Evolutionary conservation across 495 filamentous ascomycete genomes (phyloP).

Genomic region (Talaromyces stipitatus): DNA sequence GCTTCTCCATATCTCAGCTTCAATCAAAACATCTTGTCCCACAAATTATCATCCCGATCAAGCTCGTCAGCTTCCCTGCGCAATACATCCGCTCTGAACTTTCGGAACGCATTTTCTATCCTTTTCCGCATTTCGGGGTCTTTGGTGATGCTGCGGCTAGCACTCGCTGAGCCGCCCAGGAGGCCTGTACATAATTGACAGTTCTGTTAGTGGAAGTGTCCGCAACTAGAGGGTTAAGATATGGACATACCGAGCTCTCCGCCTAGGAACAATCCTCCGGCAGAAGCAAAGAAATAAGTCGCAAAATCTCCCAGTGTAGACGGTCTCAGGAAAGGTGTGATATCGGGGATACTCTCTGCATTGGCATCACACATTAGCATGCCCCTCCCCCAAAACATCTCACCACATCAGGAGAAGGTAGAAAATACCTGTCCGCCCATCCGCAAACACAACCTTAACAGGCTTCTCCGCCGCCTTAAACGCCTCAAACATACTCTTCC

Average conservation of each 20-base stretch:
- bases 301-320: constrained; percentile 51
- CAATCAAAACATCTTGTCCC: constrained; percentile 20
- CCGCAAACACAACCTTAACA: constrained; percentile 52
- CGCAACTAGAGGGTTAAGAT: neutral
- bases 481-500: constrained; percentile 49
- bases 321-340: constrained; percentile 49
- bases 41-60: constrained; percentile 32
- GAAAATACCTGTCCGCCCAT: constrained; percentile 47
- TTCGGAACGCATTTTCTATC: constrained; percentile 57
- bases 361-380: neutral
- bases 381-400: neutral
- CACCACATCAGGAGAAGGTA: neutral
- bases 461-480: constrained; percentile 53
- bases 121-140: constrained; percentile 48
- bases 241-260: constrained; percentile 45
- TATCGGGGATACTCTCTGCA: constrained; percentile 53
- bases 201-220: neutral
- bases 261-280: constrained; percentile 55
- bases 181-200: constrained; percentile 34
- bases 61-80: constrained; percentile 47
- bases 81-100: constrained; percentile 54
- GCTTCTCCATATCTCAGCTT: too few relatives aligned
- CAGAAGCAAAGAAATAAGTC: constrained; percentile 54
- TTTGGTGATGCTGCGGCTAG: constrained; percentile 38
- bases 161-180: constrained; percentile 44